These are phyloP conservation scores for Vachellia collinsii DNA, from an alignment of 306 rosid species.

Conservation along the genomic window DNA sequence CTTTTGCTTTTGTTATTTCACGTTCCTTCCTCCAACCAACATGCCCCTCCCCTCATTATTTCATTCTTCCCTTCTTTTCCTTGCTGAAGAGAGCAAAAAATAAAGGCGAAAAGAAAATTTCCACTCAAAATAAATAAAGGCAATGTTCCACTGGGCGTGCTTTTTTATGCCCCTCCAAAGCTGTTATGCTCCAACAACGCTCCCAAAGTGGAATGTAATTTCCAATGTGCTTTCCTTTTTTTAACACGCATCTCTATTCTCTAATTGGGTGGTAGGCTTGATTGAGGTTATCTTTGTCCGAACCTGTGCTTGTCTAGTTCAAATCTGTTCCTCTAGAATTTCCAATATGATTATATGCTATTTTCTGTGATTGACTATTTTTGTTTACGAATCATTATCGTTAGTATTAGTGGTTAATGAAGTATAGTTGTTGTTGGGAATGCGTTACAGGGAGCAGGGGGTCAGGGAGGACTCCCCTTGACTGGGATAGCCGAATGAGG, in stretches of 20 bases:
- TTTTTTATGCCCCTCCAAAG: conserved; percentile 23
- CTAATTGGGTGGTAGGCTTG: too few relatives aligned
- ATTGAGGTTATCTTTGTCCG: too few relatives aligned
- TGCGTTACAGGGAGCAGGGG: conserved; percentile 82
- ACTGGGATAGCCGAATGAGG: conserved; percentile 91
- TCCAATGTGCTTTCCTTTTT: not conserved
- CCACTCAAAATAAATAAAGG: not conserved
- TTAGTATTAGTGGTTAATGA: not conserved
- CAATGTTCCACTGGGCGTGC: conserved; percentile 7
- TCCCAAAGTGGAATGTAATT: not conserved
- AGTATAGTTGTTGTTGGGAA: not conserved
- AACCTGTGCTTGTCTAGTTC: too few relatives aligned
- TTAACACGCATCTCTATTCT: too few relatives aligned
- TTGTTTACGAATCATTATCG: not conserved
- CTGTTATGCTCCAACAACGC: not conserved
- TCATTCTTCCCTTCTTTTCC: not conserved
- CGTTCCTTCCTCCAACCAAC: conserved; percentile 14
- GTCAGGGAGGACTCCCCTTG: conserved; percentile 89
- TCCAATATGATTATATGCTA: too few relatives aligned
- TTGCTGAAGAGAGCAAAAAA: not conserved
- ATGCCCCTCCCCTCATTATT: conserved; percentile 42
- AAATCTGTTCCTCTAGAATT: too few relatives aligned
- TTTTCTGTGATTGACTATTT: too few relatives aligned
- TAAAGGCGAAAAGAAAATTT: not conserved
- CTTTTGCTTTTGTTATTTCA: conserved; percentile 17